Base-by-base conservation (phyloP, 2,329 filamentous ascomycete genomes). In the Ilyonectria robusta region DNA sequence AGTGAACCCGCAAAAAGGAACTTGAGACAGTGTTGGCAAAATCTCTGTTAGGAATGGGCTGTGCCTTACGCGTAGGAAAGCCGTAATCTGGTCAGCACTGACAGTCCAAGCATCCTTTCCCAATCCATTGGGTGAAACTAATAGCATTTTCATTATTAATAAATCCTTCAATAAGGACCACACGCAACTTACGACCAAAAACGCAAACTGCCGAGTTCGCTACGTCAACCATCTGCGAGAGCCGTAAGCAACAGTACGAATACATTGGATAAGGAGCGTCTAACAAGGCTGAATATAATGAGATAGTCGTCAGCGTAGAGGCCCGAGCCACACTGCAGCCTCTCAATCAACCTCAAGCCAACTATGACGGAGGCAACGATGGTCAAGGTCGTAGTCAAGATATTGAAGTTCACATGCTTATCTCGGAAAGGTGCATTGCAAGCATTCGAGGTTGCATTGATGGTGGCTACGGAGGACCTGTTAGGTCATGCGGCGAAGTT, bases 71-170 rank as follows among this genome's bases (percentile, higher is more conserved):
- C 23, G 35, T 58, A 58, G 23, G 40, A 58, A 58, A 17, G 19
- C 55, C n/a, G 55, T 58, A 46, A 58, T 47, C 37, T 44, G 35
- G 2, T 58, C 55, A 3, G 37, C 19, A 3, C 10, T 15, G 19
- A 58, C 10, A 58, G 55, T 47, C 55, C 55, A 58, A 44, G 55
- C 37, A 58, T 58, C 55, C 55, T 44, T 44, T 44, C 55, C 55
- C 40, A 58, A 33, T 33, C 55, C 55, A 46, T 46, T 58, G 8
- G 55, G 55, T 58, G 40, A 44, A n/a, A 58, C 55, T 58, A 33
- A 33, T 29, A 46, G 37, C 55, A 46, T 44, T n/a, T 44, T 58
- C 5, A 46, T 13, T 26, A 37, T 2, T 13, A 37, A 10, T 13
- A 2, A 3, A n/a, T 37, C 8, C 35, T 37, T 37, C 8, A 37